These are phyloP conservation scores for Phytophthora cajani DNA, from an alignment of 352 stramenopile genomes.

Conservation along the genomic window DNA sequence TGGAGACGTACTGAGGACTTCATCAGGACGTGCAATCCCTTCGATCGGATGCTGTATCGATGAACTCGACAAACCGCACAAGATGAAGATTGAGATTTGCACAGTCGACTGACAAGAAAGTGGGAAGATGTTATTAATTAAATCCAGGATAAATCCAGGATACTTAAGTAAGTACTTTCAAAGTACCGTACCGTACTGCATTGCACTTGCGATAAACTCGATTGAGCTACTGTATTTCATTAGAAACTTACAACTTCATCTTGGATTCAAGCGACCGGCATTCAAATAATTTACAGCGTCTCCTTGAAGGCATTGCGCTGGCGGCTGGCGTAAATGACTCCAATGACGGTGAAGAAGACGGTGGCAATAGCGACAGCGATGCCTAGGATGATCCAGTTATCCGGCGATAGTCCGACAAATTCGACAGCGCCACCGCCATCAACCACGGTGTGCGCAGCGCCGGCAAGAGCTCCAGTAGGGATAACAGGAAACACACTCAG, in stretches of 20 bases:
- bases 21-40: neutral
- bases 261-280: neutral
- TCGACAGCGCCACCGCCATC: constrained; percentile 53
- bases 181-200: no score
- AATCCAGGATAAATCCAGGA: no score
- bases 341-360: constrained; percentile 41
- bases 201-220: neutral
- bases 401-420: constrained; percentile 44
- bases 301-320: constrained; percentile 42
- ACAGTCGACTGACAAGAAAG: neutral
- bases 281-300: constrained; percentile 34
- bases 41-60: neutral
- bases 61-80: neutral
- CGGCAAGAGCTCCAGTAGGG: constrained; percentile 58
- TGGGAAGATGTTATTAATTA: no score
- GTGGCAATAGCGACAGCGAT: constrained; percentile 34
- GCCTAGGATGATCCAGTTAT: constrained; percentile 46
- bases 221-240: constrained; percentile 18
- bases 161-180: no score
- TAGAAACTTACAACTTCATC: constrained; percentile 17
- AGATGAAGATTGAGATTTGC: neutral
- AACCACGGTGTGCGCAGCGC: constrained; percentile 47
- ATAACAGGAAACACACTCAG: constrained; percentile 80
- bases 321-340: constrained; percentile 41
- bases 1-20: neutral